A percentile compares a stretch with the other conserved stretches of the same genome.
Conservation (phyloP, 129 eudicot genomes). For the Rutidosis leptorrhynchoides region DNA sequence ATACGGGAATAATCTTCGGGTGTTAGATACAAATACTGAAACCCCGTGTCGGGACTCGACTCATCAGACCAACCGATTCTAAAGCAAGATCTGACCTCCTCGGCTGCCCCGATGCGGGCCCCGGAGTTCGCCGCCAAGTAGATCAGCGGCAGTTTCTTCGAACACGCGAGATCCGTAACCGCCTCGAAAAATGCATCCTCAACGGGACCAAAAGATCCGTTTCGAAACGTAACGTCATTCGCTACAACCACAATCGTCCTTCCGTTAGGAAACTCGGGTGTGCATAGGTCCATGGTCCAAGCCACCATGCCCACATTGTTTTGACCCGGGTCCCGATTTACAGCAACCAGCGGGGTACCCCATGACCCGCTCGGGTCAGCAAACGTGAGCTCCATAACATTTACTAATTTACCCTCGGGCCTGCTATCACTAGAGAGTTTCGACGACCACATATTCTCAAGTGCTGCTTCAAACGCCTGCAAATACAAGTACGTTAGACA, state of each 20-base stretch:
- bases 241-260: constrained; percentile 73
- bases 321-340: constrained; percentile 69
- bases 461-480: constrained; percentile 87
- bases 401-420: constrained; percentile 51
- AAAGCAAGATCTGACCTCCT: constrained; percentile 91
- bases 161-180: constrained; percentile 79
- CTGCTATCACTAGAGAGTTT: constrained; percentile 33
- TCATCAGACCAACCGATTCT: constrained; percentile 97
- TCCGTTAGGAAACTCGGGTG: constrained; percentile 96
- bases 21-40: constrained; percentile 81
- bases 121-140: constrained; percentile 98
- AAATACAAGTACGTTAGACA: constrained; percentile 12
- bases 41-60: constrained; percentile 76
- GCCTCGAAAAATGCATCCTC: constrained; percentile 95
- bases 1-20: constrained; percentile 70
- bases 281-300: constrained; percentile 86
- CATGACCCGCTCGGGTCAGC: constrained; percentile 60
- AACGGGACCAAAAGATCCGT: constrained; percentile 93
- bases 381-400: constrained; percentile 62
- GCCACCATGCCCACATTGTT: constrained; percentile 99
- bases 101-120: constrained; percentile 96
- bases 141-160: constrained; percentile 75
- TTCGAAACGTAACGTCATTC: constrained; percentile 88
- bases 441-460: constrained; percentile 66
- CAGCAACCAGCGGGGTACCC: constrained; percentile 75